Percentiles rank a stretch among this genome's conserved stretches.
Conservation (phyloP, 306 rosid genomes). For the Vicia faba region DNA sequence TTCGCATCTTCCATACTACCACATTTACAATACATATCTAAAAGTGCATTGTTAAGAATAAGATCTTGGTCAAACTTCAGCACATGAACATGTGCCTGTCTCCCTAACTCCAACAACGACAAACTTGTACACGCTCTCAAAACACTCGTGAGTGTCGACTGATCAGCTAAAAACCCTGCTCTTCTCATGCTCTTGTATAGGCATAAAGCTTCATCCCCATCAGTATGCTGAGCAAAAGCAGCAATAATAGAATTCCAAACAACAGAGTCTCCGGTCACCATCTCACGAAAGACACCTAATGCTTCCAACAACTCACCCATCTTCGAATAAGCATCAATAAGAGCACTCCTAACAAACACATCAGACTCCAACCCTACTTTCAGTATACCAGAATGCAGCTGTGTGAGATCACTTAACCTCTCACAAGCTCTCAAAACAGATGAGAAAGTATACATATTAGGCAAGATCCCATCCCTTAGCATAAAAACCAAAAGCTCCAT, state of each 20-base stretch:
- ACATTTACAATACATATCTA: slow-evolving; percentile 91
- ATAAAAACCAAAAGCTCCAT: slow-evolving; percentile 58
- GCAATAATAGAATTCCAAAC: slow-evolving; percentile 89
- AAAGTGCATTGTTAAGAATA: slow-evolving; percentile 80
- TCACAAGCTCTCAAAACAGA: slow-evolving; percentile 81
- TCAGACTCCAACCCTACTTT: slow-evolving; percentile 86
- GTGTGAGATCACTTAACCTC: slow-evolving; percentile 50
- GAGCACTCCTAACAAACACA: slow-evolving; percentile 75
- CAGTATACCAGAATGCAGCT: slow-evolving; percentile 63
- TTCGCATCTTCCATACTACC: slow-evolving; percentile 81
- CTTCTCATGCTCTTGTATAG: slow-evolving; percentile 75
- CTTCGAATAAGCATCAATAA: slow-evolving; percentile 73
- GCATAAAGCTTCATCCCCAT: slow-evolving; percentile 72
- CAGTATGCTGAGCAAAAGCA: slow-evolving; percentile 82
- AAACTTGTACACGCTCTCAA: slow-evolving; percentile 77
- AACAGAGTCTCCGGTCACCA: slow-evolving; percentile 67
- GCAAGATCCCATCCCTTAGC: slow-evolving; percentile 77
- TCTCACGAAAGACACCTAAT: slow-evolving; percentile 59
- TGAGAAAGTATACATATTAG: slow-evolving; percentile 84
- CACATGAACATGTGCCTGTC: slow-evolving; percentile 74
- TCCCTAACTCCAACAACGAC: slow-evolving; percentile 78
- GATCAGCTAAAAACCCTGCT: slow-evolving; percentile 56
- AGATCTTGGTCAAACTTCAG: slow-evolving; percentile 74
- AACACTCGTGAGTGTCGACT: slow-evolving; percentile 74
- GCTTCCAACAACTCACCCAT: slow-evolving; percentile 65